phyloP scores from a whole-genome alignment of 2,329 filamentous ascomycete species.

The Hypoxylon sp. region DNA sequence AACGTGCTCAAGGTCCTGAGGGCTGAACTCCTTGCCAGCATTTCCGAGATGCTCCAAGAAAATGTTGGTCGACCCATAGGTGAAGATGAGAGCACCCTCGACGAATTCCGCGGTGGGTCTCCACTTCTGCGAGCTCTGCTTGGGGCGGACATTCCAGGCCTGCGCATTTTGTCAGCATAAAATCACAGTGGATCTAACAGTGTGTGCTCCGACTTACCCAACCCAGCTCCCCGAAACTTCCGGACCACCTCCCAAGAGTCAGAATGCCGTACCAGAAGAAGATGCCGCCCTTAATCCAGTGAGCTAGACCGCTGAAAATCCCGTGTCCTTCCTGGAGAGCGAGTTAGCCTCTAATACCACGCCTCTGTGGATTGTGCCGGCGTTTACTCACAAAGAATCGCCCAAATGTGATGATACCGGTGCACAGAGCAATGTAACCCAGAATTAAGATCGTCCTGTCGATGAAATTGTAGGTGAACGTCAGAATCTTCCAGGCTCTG shows the following conservation, averaged over 20 bases:
- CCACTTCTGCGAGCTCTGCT: constrained; percentile 68
- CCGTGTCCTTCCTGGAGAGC: constrained; percentile 70
- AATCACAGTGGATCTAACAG: constrained; percentile 11
- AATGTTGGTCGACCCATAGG: constrained; percentile 90
- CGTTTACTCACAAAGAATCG: constrained; percentile 81
- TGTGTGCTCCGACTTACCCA: constrained; percentile 69
- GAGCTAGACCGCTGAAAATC: constrained; percentile 88
- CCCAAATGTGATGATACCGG: constrained; percentile 81
- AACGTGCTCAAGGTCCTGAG: constrained; percentile 89
- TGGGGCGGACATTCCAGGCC: constrained; percentile 90
- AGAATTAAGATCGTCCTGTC: constrained; percentile 84
- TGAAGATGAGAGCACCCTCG: constrained; percentile 90
- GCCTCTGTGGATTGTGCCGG: constrained; percentile 3
- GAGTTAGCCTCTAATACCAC: constrained; percentile 20
- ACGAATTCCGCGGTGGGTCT: constrained; percentile 87
- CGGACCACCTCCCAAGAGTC: constrained; percentile 89
- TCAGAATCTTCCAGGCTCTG: constrained; percentile 69
- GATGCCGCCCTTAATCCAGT: constrained; percentile 94
- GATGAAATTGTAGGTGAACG: constrained; percentile 73
- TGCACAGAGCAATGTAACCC: constrained; percentile 79
- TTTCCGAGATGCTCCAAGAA: constrained; percentile 89
- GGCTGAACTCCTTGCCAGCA: constrained; percentile 77
- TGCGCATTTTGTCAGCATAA: constrained; percentile 48
- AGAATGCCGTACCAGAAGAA: constrained; percentile 95
- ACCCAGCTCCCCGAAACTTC: constrained; percentile 88